A percentile compares a stretch with the other conserved stretches of the same genome.
phyloP scores from a whole-genome alignment of 495 filamentous ascomycete species.

The Penicillium desertorum region DNA sequence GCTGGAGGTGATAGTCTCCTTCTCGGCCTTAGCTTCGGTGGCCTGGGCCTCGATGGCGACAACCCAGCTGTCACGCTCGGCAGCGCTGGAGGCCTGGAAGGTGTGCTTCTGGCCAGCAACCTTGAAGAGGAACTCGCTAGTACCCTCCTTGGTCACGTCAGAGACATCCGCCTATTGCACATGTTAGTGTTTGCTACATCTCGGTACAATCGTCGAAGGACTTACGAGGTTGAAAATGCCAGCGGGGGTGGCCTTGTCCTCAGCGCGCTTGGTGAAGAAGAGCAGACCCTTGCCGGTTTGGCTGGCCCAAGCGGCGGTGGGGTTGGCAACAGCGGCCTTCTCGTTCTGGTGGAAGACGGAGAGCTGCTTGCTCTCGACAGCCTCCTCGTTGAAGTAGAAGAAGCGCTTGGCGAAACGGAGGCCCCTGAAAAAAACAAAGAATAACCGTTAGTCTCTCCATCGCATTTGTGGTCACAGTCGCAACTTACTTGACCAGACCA shows the following conservation, averaged over 20 bases:
- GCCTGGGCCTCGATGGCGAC: constrained; percentile 72
- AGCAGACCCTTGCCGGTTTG: constrained; percentile 95
- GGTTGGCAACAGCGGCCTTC: constrained; percentile 75
- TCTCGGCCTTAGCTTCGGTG: constrained; percentile 73
- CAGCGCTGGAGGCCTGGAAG: constrained; percentile 71
- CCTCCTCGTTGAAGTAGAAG: constrained; percentile 90
- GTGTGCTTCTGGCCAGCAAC: constrained; percentile 83
- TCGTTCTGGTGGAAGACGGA: constrained; percentile 76
- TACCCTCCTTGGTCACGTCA: constrained; percentile 71
- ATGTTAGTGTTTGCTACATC: constrained; percentile 7
- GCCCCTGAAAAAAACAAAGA: constrained; percentile 42
- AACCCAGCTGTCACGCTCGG: constrained; percentile 91
- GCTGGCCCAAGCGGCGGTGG: constrained; percentile 80
- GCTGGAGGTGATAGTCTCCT: constrained; percentile 62
- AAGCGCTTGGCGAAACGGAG: constrained; percentile 71
- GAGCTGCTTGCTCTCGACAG: constrained; percentile 73
- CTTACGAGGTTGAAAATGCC: constrained; percentile 85
- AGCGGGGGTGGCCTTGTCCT: constrained; percentile 74
- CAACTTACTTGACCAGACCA: constrained; percentile 84
- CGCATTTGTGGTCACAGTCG: constrained; percentile 8
- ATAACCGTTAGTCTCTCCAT: constrained; percentile 16
- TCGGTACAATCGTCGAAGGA: constrained; percentile 5
- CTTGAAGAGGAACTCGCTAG: constrained; percentile 80
- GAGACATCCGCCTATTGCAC: constrained; percentile 70
- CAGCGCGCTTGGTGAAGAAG: constrained; percentile 83